Conservation (phyloP, 2,329 filamentous ascomycete species). For the Talaromyces sp. region DNA sequence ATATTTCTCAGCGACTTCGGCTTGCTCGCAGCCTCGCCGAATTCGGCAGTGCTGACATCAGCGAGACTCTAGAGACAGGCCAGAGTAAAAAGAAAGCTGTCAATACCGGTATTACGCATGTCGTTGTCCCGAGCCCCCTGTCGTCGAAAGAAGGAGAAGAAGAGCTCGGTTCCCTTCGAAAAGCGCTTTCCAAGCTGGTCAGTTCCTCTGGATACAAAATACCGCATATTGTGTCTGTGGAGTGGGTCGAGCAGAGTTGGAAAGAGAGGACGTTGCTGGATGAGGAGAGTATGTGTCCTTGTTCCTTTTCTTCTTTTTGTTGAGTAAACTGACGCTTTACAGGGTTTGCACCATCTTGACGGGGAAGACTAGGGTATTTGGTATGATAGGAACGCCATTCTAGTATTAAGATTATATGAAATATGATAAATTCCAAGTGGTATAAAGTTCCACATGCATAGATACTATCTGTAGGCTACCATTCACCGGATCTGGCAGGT, state of each 20-base stretch:
- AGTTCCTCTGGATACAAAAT: conserved; percentile 39
- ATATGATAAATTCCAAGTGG: not conserved
- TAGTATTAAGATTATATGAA: not conserved
- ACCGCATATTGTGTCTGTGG: conserved; percentile 63
- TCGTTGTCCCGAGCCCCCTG: conserved; percentile 53
- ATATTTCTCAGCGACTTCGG: conserved; percentile 5
- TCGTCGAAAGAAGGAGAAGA: conserved; percentile 32
- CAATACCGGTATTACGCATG: conserved; percentile 62
- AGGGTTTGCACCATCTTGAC: conserved; percentile 1
- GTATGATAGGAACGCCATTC: not conserved
- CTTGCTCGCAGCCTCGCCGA: conserved; percentile 54
- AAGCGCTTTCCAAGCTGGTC: conserved; percentile 18
- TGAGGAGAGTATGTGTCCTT: conserved; percentile 55
- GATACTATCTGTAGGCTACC: not conserved
- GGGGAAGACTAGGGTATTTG: not conserved
- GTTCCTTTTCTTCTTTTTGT: not conserved
- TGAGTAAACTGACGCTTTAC: not conserved
- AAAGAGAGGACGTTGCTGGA: conserved; percentile 70
- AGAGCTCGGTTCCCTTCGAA: conserved; percentile 30
- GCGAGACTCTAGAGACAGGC: conserved; percentile 39
- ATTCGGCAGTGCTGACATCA: conserved; percentile 65
- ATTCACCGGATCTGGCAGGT: not conserved
- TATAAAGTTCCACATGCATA: not conserved
- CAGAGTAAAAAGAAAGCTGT: not conserved
- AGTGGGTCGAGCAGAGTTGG: conserved; percentile 81